Conservation (phyloP, 495 filamentous ascomycete genomes). For the Hypoxylon lenormandii region DNA sequence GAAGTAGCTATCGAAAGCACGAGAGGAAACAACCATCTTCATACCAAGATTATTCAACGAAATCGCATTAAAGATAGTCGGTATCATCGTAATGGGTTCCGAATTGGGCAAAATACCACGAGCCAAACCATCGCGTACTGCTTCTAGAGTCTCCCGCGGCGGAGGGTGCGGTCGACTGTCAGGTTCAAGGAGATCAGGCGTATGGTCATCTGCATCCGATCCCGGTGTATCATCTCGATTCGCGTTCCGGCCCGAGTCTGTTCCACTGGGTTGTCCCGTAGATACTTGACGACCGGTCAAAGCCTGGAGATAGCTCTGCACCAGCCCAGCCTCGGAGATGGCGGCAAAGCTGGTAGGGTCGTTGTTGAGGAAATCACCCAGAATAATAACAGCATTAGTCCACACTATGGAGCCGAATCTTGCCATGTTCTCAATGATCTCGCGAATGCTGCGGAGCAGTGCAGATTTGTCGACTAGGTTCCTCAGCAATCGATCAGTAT, state of each 20-base stretch:
- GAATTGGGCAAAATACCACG: constrained; percentile 81
- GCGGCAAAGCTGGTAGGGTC: constrained; percentile 97
- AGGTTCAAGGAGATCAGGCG: constrained; percentile 56
- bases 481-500: constrained; percentile 86
- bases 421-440: constrained; percentile 80
- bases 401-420: constrained; percentile 91
- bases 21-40: constrained; percentile 85
- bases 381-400: constrained; percentile 88
- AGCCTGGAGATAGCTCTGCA: constrained; percentile 81
- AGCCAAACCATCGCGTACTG: constrained; percentile 64
- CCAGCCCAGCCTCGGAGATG: constrained; percentile 91
- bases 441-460: constrained; percentile 78
- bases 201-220: constrained; percentile 54
- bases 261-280: constrained; percentile 54
- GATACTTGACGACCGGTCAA: constrained; percentile 72
- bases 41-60: constrained; percentile 90
- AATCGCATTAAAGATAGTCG: constrained; percentile 89
- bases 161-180: constrained; percentile 62
- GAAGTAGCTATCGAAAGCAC: constrained; percentile 84
- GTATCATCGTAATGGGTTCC: constrained; percentile 87
- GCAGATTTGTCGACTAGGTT: constrained; percentile 94
- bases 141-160: constrained; percentile 56
- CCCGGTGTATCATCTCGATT: constrained; percentile 53
- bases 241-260: constrained; percentile 41
- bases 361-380: constrained; percentile 97